These are phyloP conservation scores for Hymenoscyphus scutula DNA, from an alignment of 2,329 filamentous ascomycete genomes.

Conservation along the genomic window DNA sequence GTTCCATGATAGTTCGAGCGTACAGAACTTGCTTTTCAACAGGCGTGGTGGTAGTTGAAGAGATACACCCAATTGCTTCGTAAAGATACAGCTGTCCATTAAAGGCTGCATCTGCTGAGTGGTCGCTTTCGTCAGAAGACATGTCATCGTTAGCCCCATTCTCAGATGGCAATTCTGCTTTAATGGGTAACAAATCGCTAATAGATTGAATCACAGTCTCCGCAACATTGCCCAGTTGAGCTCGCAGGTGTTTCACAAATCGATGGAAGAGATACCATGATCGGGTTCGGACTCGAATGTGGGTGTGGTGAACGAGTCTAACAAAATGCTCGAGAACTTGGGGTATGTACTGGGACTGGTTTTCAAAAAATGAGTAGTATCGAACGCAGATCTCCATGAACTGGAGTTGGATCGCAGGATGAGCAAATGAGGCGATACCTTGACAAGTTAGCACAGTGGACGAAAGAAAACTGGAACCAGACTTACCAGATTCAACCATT, in stretches of 20 bases:
- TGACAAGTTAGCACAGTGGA: constrained; percentile 30
- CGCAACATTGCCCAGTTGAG: constrained; percentile 82
- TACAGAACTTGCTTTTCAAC: constrained; percentile 84
- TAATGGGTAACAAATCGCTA: constrained; percentile 82
- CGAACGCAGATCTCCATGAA: constrained; percentile 99
- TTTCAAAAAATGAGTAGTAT: constrained; percentile 90
- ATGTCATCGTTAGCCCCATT: constrained; percentile 82
- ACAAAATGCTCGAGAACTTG: constrained; percentile 91
- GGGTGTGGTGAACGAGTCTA: constrained; percentile 80
- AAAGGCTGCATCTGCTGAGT: constrained; percentile 87
- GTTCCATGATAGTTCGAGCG: constrained; percentile 82
- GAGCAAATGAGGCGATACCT: constrained; percentile 82
- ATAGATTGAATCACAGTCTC: constrained; percentile 90
- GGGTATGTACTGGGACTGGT: constrained; percentile 75
- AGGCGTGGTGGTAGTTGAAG: constrained; percentile 74
- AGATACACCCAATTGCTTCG: constrained; percentile 90
- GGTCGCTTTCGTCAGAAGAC: constrained; percentile 89
- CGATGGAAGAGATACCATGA: constrained; percentile 98
- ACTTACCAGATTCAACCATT: constrained; percentile 87
- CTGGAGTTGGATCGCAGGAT: constrained; percentile 88
- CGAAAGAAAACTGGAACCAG: constrained; percentile 1
- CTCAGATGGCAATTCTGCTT: constrained; percentile 79
- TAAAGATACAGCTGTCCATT: constrained; percentile 90
- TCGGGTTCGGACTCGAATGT: constrained; percentile 81
- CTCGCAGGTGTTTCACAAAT: constrained; percentile 82